A percentile compares a stretch with the other conserved stretches of the same genome.
Conservation (phyloP, 2,329 filamentous ascomycete genomes). For the Phoma sp. region DNA sequence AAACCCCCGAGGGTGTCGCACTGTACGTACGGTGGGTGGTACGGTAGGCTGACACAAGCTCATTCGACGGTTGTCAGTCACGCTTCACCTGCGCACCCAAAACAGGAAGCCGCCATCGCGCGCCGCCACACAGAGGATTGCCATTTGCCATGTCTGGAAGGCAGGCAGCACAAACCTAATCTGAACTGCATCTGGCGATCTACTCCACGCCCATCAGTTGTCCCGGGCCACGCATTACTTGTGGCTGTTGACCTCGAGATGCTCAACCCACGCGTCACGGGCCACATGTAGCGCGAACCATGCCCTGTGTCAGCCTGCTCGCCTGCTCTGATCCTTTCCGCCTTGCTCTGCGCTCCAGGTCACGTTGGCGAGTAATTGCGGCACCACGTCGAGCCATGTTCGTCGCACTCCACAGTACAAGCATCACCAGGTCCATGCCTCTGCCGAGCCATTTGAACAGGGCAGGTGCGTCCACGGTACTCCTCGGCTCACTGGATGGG, state of each 20-base stretch:
- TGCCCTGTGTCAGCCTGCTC: conserved; percentile 31
- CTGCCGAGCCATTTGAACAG: conserved; percentile 22
- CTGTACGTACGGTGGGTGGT: background rate
- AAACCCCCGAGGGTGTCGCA: background rate
- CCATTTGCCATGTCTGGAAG: conserved; percentile 12
- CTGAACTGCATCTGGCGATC: conserved; percentile 21
- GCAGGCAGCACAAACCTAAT: conserved; percentile 26
- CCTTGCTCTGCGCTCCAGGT: conserved; percentile 17
- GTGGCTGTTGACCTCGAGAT: conserved; percentile 18
- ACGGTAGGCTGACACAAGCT: background rate
- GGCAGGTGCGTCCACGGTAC: conserved; percentile 37
- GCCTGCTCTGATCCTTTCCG: conserved; percentile 27
- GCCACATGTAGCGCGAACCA: conserved; percentile 43
- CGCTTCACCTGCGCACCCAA: conserved; percentile 9
- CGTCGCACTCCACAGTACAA: conserved; percentile 16
- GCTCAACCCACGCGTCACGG: conserved; percentile 35
- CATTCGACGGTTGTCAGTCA: conserved; percentile 7
- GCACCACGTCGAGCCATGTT: conserved; percentile 26
- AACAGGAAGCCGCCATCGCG: conserved; percentile 7
- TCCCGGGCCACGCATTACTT: conserved; percentile 6
- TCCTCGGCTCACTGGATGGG: conserved; percentile 24
- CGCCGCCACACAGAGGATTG: conserved; percentile 1
- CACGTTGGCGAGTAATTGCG: conserved; percentile 17
- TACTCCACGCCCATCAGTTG: conserved; percentile 4
- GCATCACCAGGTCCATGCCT: conserved; percentile 22